Percentiles rank a stretch among this genome's conserved stretches.
Conservation (phyloP, 2,329 filamentous ascomycete genomes). For the Cladophialophora psammophila region DNA sequence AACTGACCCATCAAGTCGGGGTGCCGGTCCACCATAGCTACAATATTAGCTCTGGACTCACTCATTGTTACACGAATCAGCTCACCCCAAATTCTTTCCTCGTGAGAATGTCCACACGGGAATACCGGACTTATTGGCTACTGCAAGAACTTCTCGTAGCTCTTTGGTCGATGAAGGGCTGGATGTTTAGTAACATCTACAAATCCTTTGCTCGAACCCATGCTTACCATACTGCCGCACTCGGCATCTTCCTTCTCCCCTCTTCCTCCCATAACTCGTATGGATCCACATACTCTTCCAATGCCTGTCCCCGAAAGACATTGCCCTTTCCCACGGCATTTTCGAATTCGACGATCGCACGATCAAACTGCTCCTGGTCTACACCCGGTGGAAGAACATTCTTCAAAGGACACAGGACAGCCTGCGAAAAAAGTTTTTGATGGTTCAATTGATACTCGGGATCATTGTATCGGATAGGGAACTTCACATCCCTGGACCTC, state of each 20-base stretch:
- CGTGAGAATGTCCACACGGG: slow-evolving; percentile 39
- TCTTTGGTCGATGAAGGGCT: slow-evolving; percentile 30
- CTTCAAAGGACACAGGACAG: slow-evolving; percentile 24
- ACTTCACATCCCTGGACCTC: slow-evolving; percentile 21
- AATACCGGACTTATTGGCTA: slow-evolving; percentile 35
- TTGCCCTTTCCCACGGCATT: slow-evolving; percentile 26
- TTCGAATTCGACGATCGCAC: slow-evolving; percentile 22
- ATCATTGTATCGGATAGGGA: slow-evolving; percentile 30
- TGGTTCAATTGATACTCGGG: slow-evolving; percentile 34
- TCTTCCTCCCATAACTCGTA: slow-evolving; percentile 35
- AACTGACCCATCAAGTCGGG: slow-evolving; percentile 54
- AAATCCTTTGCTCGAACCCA: neutral
- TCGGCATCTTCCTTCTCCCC: slow-evolving; percentile 32
- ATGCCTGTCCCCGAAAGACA: slow-evolving; percentile 14
- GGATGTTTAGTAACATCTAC: neutral
- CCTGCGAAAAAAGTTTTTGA: slow-evolving; percentile 20
- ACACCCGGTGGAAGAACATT: slow-evolving; percentile 31
- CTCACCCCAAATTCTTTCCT: slow-evolving; percentile 39
- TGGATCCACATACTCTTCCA: slow-evolving; percentile 36
- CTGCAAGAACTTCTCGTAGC: slow-evolving; percentile 30
- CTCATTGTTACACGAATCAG: neutral
- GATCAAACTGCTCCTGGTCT: slow-evolving; percentile 25
- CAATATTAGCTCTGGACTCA: slow-evolving; percentile 3
- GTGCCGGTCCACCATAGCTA: slow-evolving; percentile 61
- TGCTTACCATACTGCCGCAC: slow-evolving; percentile 32